These are phyloP conservation scores for Colletotrichum horii DNA, from an alignment of 2,329 filamentous ascomycete genomes.

Conservation along the genomic window DNA sequence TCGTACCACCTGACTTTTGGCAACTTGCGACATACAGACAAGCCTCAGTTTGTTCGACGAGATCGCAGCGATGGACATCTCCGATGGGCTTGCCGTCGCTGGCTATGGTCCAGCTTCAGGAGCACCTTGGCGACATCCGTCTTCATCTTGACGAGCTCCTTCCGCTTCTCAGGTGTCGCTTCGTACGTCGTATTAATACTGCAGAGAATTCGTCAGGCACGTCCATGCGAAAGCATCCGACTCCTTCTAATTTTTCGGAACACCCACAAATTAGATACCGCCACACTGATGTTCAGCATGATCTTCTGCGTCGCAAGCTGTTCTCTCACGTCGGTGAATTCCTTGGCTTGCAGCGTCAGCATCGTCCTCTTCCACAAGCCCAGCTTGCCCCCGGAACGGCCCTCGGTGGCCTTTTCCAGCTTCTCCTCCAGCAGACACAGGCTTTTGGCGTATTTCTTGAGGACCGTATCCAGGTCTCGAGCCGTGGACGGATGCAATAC, in stretches of 20 bases:
- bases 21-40: not conserved
- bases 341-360: not conserved
- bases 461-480: not conserved
- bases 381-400: not conserved
- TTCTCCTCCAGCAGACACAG: not conserved
- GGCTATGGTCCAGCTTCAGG: not conserved
- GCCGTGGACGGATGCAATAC: not conserved
- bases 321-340: not conserved
- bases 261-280: constrained; percentile 7
- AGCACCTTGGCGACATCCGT: not conserved
- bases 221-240: not conserved
- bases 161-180: not conserved
- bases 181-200: constrained; percentile 2
- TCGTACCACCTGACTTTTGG: not conserved
- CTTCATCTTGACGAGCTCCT: not conserved
- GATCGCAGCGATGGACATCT: not conserved
- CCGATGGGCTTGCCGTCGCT: not conserved
- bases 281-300: not conserved
- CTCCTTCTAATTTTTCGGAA: not conserved
- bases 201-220: not conserved
- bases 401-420: not conserved
- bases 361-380: not conserved
- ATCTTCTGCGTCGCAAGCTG: not conserved
- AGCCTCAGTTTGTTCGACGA: not conserved
- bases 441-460: not conserved